Conservation (phyloP, 495 filamentous ascomycete genomes). For the Evansstolkia leycettana region DNA sequence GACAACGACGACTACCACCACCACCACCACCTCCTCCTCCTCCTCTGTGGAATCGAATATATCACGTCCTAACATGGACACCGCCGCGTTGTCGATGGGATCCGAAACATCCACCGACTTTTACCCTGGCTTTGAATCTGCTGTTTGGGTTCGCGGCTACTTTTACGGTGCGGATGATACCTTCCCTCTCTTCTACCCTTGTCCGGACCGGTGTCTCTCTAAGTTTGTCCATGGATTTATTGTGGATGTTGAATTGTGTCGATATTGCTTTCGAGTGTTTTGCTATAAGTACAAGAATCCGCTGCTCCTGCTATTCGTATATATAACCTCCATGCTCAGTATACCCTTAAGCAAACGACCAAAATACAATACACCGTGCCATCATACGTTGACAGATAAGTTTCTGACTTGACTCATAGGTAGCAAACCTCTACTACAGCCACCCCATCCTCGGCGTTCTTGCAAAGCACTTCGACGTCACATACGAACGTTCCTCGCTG, state of each 20-base stretch:
- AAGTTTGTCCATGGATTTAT: too few relatives aligned
- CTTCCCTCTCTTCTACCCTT: too few relatives aligned
- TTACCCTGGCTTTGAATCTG: constrained; percentile 46
- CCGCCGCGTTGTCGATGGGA: constrained; percentile 46
- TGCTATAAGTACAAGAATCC: too few relatives aligned
- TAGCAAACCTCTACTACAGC: constrained; percentile 63
- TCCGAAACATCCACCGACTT: constrained; percentile 39
- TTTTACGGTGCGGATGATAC: constrained; percentile 2
- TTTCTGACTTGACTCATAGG: constrained; percentile 19
- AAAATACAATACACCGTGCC: constrained; percentile 2
- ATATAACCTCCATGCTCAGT: too few relatives aligned
- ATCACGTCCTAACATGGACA: constrained; percentile 34
- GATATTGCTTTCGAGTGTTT: too few relatives aligned
- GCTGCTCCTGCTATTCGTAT: too few relatives aligned
- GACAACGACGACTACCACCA: too few relatives aligned
- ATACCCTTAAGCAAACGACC: too few relatives aligned
- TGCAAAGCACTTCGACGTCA: constrained; percentile 47
- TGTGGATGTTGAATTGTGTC: too few relatives aligned
- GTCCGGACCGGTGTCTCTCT: too few relatives aligned
- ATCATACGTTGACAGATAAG: constrained; percentile 20
- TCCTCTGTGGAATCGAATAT: too few relatives aligned
- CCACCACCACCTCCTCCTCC: too few relatives aligned
- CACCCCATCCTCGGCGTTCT: constrained; percentile 57
- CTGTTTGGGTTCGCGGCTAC: constrained; percentile 42
- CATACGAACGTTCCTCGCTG: constrained; percentile 40